Conservation (phyloP, 768 basidiomycete genomes). For the Naganishia vaughanmartiniae region DNA sequence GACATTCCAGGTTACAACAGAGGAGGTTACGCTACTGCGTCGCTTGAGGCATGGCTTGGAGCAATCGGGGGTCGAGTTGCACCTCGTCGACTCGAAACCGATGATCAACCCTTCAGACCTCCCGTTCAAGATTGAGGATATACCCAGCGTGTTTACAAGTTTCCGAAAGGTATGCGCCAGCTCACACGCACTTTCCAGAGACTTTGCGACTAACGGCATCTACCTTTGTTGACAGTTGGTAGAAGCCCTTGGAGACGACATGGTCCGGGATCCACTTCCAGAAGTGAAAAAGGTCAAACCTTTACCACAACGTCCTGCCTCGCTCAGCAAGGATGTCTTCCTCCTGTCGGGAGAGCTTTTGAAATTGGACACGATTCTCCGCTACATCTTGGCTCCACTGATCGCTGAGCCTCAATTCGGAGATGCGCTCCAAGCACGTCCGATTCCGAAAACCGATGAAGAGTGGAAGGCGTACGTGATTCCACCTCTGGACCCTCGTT, state of each 20-base stretch:
- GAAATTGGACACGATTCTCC: conserved; percentile 25
- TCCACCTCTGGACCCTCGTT: conserved; percentile 33
- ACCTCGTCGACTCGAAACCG: conserved; percentile 44
- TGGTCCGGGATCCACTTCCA: conserved; percentile 49
- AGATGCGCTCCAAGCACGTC: conserved; percentile 25
- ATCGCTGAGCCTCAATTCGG: conserved; percentile 41
- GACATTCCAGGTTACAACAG: conserved; percentile 34
- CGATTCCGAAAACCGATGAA: conserved; percentile 10
- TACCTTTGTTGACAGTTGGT: conserved; percentile 34
- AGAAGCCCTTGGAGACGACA: conserved; percentile 51
- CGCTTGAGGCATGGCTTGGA: conserved; percentile 28
- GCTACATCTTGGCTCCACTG: conserved; percentile 38
- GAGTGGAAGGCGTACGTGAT: conserved; percentile 20
- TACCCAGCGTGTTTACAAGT: conserved; percentile 55
- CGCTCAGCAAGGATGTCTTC: conserved; percentile 22
- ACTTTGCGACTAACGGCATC: background rate
- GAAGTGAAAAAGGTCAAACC: conserved; percentile 42
- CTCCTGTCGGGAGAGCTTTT: conserved; percentile 26
- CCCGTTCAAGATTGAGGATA: conserved; percentile 44
- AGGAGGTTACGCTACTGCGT: conserved; percentile 33
- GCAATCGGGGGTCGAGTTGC: conserved; percentile 28
- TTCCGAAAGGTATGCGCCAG: conserved; percentile 50
- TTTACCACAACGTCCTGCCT: conserved; percentile 34
- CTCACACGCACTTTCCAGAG: too few species aligned
- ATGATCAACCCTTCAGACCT: conserved; percentile 48